Base-by-base conservation (phyloP, 805 yeast species). In the Yarrowia sp. region DNA sequence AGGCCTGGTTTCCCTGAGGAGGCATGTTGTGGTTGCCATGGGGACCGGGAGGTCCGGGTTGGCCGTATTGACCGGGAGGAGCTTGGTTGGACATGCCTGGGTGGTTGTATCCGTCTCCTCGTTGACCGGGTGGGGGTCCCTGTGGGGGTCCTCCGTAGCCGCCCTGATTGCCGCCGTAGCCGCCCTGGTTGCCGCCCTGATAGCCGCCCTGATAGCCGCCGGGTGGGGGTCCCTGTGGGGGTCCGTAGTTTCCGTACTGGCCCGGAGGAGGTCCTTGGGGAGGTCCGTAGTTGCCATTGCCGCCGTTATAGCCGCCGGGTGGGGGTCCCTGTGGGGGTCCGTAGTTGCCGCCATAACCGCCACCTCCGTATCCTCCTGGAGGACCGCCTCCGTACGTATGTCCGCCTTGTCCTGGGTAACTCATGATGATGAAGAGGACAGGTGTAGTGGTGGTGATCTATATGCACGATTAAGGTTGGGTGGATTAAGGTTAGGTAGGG, bases 381-480 rank as follows among this genome's bases (percentile, higher is more conserved):
- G 67, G 55, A 2, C 14, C 56, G 48, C 56, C 56, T 15, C 67
- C 67, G 12, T 63, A 63, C 3, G 67, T 63, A 46, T 63, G 22
- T 19, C 67, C 67, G 22, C 67, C 67, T 63, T 38, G 48, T 22
- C 67, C 67, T 48, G 67, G 67, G 32, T 59, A 59, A 38, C 52
- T 43, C 65, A 59, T 59, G 26, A 5, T 22, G 48, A 14, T 10
- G 40, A 11, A 38, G 40, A 38, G 40, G 40, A 10, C 12, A 10
- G 15, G 15, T 12, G 32, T 45, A 3, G 35, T 40, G 32, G 35
- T 16, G 26, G 26, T 5, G 58, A 49, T 32, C 3, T 16, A 11
- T 38, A 38, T 38, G 45, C 35, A 22, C 19, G 45, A 3, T 53
- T 53, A 40, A 14, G 36, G 59, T 38, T 53, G 5, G 4, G 32